Conservation (phyloP, 345 rosid species). For the Salix koriyanagi region DNA sequence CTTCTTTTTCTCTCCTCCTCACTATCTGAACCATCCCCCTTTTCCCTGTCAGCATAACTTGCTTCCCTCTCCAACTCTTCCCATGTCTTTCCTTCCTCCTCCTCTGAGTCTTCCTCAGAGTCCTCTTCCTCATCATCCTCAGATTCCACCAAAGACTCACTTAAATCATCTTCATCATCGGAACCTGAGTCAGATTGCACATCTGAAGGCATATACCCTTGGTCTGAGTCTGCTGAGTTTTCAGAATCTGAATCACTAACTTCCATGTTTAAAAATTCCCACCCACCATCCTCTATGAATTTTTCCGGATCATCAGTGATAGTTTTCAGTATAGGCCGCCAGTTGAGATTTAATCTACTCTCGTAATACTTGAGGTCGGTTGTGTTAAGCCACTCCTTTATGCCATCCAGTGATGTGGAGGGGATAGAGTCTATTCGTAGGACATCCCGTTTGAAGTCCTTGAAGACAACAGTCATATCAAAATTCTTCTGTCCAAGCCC, state of each 20-base stretch:
- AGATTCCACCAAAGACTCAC: constrained; percentile 74
- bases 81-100: constrained; percentile 96
- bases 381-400: constrained; percentile 93
- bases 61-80: constrained; percentile 98
- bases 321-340: constrained; percentile 86
- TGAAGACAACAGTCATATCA: constrained; percentile 85
- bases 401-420: constrained; percentile 71
- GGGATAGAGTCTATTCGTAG: constrained; percentile 79
- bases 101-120: constrained; percentile 64
- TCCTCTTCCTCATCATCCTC: constrained; percentile 86
- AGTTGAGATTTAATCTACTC: constrained; percentile 87
- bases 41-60: constrained; percentile 83
- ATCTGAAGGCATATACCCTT: constrained; percentile 87
- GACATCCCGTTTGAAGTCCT: constrained; percentile 90
- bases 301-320: constrained; percentile 86
- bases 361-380: constrained; percentile 89
- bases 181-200: constrained; percentile 61
- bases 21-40: constrained; percentile 79
- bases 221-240: constrained; percentile 73
- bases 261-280: constrained; percentile 89
- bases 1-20: constrained; percentile 90
- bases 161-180: constrained; percentile 62
- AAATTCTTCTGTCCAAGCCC: constrained; percentile 90
- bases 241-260: constrained; percentile 86
- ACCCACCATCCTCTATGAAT: constrained; percentile 81